A percentile compares a stretch with the other conserved stretches of the same genome.
Evolutionary conservation across 805 yeast genomes (phyloP).

Genomic region (Isabelozyma gotoi): DNA sequence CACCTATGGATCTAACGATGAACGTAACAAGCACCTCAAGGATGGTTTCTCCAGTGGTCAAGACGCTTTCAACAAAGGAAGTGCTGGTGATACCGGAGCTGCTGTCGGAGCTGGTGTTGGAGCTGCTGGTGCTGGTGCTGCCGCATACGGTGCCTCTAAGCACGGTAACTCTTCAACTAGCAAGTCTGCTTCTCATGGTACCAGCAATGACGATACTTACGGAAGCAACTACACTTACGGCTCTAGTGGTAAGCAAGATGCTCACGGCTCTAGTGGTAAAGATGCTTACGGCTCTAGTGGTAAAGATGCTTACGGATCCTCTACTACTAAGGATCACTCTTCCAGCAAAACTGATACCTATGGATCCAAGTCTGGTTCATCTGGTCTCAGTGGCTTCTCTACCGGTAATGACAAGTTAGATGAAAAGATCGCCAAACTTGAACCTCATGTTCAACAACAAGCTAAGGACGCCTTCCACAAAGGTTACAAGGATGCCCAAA

Average conservation of each 20-base stretch:
- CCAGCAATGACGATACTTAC: slow-evolving; percentile 5
- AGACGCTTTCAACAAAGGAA: slow-evolving; percentile 5
- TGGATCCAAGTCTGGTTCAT: slow-evolving; percentile 9
- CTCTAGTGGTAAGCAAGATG: slow-evolving; percentile 2
- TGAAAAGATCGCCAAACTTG: slow-evolving; percentile 32
- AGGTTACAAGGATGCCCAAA: slow-evolving; percentile 39
- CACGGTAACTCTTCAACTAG: slow-evolving; percentile 6
- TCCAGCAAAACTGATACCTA: slow-evolving; percentile 2
- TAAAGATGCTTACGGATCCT: slow-evolving; percentile 4
- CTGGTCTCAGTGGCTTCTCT: slow-evolving; percentile 20
- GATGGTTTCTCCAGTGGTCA: neutral
- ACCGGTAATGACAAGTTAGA: slow-evolving; percentile 39
- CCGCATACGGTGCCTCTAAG: slow-evolving; percentile 8
- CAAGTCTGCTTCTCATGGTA: slow-evolving; percentile 8
- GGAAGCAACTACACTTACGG: slow-evolving; percentile 6
- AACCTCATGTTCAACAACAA: slow-evolving; percentile 32
- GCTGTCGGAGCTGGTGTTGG: slow-evolving; percentile 7
- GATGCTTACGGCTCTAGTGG: slow-evolving; percentile 14
- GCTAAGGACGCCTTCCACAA: slow-evolving; percentile 41
- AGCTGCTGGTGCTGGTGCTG: slow-evolving; percentile 7
- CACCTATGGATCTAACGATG: neutral
- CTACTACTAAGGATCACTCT: slow-evolving; percentile 2
- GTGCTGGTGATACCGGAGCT: slow-evolving; percentile 4
- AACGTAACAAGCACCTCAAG: neutral
- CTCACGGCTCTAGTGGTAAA: slow-evolving; percentile 8